Percentiles rank a stretch among this genome's conserved stretches.
phyloP scores from a whole-genome alignment of 2,329 filamentous ascomycete genomes.

The Parastagonospora nodorum region DNA sequence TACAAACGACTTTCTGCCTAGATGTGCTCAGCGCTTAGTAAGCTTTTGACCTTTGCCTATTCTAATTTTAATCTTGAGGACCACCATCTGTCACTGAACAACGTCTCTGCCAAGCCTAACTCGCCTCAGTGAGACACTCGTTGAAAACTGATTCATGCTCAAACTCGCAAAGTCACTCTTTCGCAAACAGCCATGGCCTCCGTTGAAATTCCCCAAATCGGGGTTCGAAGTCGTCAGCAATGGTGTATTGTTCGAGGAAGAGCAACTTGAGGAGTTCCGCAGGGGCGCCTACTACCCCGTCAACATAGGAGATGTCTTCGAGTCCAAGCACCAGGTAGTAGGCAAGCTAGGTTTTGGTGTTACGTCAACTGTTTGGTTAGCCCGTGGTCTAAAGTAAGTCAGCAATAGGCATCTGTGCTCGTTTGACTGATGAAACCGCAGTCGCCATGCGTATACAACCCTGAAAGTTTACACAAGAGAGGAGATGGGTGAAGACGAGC shows the following conservation, averaged over 20 bases:
- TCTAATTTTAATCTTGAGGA: no score
- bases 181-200: constrained; percentile 15
- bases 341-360: constrained; percentile 18
- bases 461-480: constrained; percentile 13
- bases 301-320: constrained; percentile 17
- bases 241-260: constrained; percentile 9
- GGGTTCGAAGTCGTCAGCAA: constrained; percentile 17
- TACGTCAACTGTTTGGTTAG: constrained; percentile 18
- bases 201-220: constrained; percentile 13
- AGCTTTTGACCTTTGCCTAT: no score
- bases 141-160: not conserved
- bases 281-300: constrained; percentile 11
- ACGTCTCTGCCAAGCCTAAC: no score
- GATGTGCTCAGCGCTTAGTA: no score
- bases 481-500: constrained; percentile 6
- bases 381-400: constrained; percentile 14
- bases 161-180: constrained; percentile 7
- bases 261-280: constrained; percentile 11
- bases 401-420: not conserved
- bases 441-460: constrained; percentile 7
- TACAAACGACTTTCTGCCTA: no score
- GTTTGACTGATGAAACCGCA: not conserved
- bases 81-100: no score
- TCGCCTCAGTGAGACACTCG: not conserved
- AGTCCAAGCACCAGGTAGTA: constrained; percentile 18